Evolutionary conservation across 2,329 filamentous ascomycete species (phyloP).

Genomic region (Fusarium sp.): DNA sequence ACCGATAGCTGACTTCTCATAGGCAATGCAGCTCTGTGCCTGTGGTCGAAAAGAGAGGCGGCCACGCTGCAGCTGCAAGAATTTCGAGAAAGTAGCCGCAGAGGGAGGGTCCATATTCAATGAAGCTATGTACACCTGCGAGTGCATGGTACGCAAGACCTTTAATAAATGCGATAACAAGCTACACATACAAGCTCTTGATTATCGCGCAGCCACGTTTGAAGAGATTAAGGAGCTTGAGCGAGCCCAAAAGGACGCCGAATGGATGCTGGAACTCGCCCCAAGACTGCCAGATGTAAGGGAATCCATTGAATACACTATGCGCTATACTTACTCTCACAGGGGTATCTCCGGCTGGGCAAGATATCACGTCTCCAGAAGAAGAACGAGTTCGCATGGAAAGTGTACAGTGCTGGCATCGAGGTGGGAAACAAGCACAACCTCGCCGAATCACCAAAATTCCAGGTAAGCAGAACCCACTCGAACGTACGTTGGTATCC

Average conservation of each 20-base stretch:
- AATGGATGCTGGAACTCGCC: slow-evolving; percentile 59
- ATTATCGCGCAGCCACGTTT: slow-evolving; percentile 57
- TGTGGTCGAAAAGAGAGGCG: slow-evolving; percentile 53
- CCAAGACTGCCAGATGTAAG: slow-evolving; percentile 57
- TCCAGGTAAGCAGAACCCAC: slow-evolving; percentile 47
- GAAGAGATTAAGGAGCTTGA: slow-evolving; percentile 55
- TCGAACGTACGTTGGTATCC: background rate
- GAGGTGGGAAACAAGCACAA: slow-evolving; percentile 49
- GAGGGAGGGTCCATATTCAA: slow-evolving; percentile 56
- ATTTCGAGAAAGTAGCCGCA: slow-evolving; percentile 53
- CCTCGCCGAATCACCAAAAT: slow-evolving; percentile 48
- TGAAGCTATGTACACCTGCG: slow-evolving; percentile 58
- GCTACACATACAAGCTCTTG: slow-evolving; percentile 56
- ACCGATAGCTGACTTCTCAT: slow-evolving; percentile 7
- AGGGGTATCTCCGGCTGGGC: slow-evolving; percentile 59
- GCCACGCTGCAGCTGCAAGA: slow-evolving; percentile 56
- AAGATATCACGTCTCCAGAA: slow-evolving; percentile 56
- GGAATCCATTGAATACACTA: background rate
- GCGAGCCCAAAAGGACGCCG: slow-evolving; percentile 56
- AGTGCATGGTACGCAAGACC: slow-evolving; percentile 52
- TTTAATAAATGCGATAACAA: slow-evolving; percentile 57
- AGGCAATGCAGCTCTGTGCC: slow-evolving; percentile 55
- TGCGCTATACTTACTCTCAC: slow-evolving; percentile 15
- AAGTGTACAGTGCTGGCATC: slow-evolving; percentile 56
- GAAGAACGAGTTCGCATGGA: slow-evolving; percentile 56